These are phyloP conservation scores for Diaporthe vaccinii DNA, from an alignment of 2,329 filamentous ascomycete genomes.

Conservation along the genomic window DNA sequence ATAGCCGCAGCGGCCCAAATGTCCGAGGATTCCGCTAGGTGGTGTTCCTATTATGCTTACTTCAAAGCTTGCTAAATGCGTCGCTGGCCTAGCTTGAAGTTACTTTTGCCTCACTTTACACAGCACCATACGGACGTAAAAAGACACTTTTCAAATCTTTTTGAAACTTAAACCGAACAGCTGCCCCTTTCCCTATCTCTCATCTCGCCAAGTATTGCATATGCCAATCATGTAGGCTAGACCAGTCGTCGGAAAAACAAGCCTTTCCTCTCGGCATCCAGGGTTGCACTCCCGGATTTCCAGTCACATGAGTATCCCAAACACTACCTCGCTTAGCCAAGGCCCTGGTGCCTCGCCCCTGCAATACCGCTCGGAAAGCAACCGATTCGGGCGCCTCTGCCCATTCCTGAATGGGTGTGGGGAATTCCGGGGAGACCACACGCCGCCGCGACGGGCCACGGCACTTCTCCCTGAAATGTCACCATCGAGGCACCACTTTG, in stretches of 20 bases:
- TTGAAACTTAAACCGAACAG: background rate
- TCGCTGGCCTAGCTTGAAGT: background rate
- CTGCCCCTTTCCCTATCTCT: background rate
- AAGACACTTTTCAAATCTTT: background rate
- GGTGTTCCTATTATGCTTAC: no score
- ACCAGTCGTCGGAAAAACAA: slow-evolving; percentile 14
- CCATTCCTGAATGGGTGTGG: background rate
- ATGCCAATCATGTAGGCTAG: background rate
- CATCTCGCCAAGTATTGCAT: background rate
- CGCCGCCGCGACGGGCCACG: slow-evolving; percentile 8
- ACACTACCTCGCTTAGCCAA: slow-evolving; percentile 7
- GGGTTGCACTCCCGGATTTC: background rate
- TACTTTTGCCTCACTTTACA: background rate
- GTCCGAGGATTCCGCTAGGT: background rate
- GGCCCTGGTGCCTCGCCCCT: background rate
- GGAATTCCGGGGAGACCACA: background rate
- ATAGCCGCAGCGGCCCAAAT: background rate
- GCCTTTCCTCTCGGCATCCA: background rate
- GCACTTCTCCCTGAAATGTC: background rate
- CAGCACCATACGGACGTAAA: background rate
- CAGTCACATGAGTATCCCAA: slow-evolving; percentile 7
- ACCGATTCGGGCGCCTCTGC: slow-evolving; percentile 11
- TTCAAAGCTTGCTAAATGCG: background rate
- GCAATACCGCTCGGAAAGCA: background rate
- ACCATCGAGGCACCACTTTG: background rate